phyloP scores from a whole-genome alignment of 2,329 filamentous ascomycete species.

The Coleophoma cylindrospora region DNA sequence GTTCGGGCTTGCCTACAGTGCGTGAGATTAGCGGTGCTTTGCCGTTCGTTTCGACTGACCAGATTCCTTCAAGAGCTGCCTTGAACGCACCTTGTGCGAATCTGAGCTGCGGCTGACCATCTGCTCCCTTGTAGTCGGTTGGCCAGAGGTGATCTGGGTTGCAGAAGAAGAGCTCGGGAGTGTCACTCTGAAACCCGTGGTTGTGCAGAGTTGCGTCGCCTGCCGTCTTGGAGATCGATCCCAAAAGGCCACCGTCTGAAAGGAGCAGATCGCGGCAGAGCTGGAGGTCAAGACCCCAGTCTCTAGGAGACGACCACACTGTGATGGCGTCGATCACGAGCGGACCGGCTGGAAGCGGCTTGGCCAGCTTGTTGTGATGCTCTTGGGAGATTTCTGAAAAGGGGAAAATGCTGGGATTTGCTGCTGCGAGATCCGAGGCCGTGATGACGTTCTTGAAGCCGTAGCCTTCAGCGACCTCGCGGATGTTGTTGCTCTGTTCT shows the following conservation, averaged over 20 bases:
- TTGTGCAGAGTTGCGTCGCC: constrained; percentile 57
- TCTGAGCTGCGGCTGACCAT: constrained; percentile 44
- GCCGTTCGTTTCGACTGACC: constrained; percentile 46
- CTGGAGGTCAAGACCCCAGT: constrained; percentile 68
- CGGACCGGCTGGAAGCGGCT: constrained; percentile 20
- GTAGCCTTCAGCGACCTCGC: constrained; percentile 65
- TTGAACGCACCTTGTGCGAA: constrained; percentile 67
- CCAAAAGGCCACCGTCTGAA: constrained; percentile 58
- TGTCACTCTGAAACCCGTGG: constrained; percentile 44
- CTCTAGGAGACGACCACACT: constrained; percentile 65
- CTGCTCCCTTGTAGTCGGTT: constrained; percentile 53
- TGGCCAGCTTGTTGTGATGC: constrained; percentile 57
- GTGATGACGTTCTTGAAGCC: constrained; percentile 68
- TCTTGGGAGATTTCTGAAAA: constrained; percentile 56
- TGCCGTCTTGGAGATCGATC: constrained; percentile 59
- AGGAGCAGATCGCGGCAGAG: constrained; percentile 67
- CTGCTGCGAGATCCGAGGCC: constrained; percentile 65
- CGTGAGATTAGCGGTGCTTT: constrained; percentile 34
- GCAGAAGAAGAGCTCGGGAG: constrained; percentile 62
- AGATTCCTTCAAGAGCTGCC: constrained; percentile 66
- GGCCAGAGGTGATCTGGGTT: constrained; percentile 47
- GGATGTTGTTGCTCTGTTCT: constrained; percentile 61
- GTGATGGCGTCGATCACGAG: constrained; percentile 66
- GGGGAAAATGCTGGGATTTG: constrained; percentile 61
- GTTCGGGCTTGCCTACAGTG: constrained; percentile 56